A percentile compares a stretch with the other conserved stretches of the same genome.
Conservation (phyloP, 768 basidiomycete species). For the Tylopilus balloui region DNA sequence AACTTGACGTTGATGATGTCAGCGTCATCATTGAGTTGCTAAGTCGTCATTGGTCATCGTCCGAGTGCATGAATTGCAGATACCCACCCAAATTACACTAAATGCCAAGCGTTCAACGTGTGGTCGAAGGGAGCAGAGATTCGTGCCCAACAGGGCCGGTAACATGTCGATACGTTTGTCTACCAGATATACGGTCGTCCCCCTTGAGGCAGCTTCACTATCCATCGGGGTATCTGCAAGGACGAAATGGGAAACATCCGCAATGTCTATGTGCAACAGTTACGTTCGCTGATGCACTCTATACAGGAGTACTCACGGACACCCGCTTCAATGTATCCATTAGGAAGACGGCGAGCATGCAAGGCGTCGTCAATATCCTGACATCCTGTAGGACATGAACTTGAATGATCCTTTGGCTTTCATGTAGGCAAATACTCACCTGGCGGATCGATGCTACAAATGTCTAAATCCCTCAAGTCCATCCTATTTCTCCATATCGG, state of each 20-base stretch:
- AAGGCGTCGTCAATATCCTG: slow-evolving; percentile 98
- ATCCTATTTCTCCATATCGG: slow-evolving; percentile 77
- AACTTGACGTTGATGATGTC: slow-evolving; percentile 89
- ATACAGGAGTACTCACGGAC: slow-evolving; percentile 69
- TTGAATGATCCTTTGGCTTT: slow-evolving; percentile 2
- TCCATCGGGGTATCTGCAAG: slow-evolving; percentile 94
- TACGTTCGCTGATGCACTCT: not conserved
- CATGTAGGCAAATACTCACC: slow-evolving; percentile 39
- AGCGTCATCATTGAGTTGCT: slow-evolving; percentile 89
- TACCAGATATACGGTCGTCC: slow-evolving; percentile 96
- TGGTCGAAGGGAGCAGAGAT: slow-evolving; percentile 88
- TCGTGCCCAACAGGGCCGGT: slow-evolving; percentile 88
- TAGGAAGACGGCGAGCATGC: slow-evolving; percentile 81
- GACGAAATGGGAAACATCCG: slow-evolving; percentile 97
- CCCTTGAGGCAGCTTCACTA: slow-evolving; percentile 88
- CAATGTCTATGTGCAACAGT: slow-evolving; percentile 65
- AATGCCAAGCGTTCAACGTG: slow-evolving; percentile 94
- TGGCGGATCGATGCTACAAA: slow-evolving; percentile 98
- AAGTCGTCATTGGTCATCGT: not conserved
- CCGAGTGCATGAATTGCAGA: not conserved
- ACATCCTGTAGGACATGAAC: slow-evolving; percentile 54
- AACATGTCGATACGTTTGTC: slow-evolving; percentile 99
- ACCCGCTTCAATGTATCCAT: slow-evolving; percentile 94
- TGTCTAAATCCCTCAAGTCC: slow-evolving; percentile 78
- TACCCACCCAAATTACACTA: slow-evolving; percentile 85